Base-by-base conservation (phyloP, 345 rosid genomes). In the Gossypium rotundifolium region DNA sequence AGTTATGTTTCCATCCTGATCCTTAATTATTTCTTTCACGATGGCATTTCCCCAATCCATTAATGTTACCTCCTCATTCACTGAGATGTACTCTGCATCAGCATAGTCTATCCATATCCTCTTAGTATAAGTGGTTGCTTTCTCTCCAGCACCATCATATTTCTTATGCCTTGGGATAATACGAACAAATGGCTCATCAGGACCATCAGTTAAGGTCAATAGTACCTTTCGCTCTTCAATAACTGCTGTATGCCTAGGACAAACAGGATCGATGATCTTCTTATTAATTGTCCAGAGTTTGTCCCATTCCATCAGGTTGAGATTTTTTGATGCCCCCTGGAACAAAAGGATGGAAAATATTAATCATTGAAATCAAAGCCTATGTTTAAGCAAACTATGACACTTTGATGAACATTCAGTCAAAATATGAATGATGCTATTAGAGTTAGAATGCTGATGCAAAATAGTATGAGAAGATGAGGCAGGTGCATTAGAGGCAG, bases 291-390 rank as follows among this genome's bases (percentile, higher is more conserved):
- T 84, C 99, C 99, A 96, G 51, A 96, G 89, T 74, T 96, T 93
- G 83, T 96, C 99, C 99, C 99, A 88, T 72, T 91, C 99, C 98
- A 96, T 93, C 27, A 96, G 91, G 75, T 93, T 93, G 48, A 93
- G 90, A 81, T 93, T 95, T 79, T 93, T 95, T 0, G 94, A 95
- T 44, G 97, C 99, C 0, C 98, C 98, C 96, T 92, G 84, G 45
- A 83, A 81, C 73, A 7, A 38, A 77, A 40, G 66, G 33, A 74
- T 13, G 67, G 22, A 11, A 57, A 33, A 45, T 9, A 45, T 58
- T 62, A 65, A 63, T 16, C 54, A 9, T 1, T 9, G 52, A 57
- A 9, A 13, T 6, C 25, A 46, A 12, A 33, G 67, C n/a, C 11
- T 46, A 46, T 7, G 25, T 14, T 23, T 11, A 68, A 68, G 54